These are phyloP conservation scores for Oxyria digyna DNA, from an alignment of 148 eudicot species.

Conservation along the genomic window DNA sequence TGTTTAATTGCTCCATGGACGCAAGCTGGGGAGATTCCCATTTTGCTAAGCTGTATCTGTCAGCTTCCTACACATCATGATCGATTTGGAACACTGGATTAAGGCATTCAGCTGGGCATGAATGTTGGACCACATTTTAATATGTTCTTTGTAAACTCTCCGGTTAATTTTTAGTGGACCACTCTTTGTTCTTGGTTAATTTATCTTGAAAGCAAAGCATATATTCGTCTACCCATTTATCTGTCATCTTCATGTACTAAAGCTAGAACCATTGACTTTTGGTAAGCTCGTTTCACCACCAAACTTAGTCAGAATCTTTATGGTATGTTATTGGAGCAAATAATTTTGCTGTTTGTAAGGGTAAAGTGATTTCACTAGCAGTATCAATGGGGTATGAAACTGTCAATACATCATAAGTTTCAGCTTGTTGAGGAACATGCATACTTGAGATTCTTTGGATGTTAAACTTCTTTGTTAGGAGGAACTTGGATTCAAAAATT, in stretches of 20 bases:
- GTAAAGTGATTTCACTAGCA: not conserved
- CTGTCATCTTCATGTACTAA: not conserved
- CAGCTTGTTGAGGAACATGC: not conserved
- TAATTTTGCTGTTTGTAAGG: not conserved
- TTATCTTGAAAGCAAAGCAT: not conserved
- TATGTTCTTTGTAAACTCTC: not conserved
- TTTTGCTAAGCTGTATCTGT: not conserved
- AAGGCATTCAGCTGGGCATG: not conserved
- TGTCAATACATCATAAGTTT: not conserved
- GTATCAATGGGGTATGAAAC: not conserved
- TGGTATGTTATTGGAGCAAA: not conserved
- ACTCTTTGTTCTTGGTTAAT: not conserved
- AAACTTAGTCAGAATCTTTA: not conserved
- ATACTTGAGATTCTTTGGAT: not conserved
- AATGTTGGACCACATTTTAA: not conserved
- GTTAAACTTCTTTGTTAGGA: not conserved
- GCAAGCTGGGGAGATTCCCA: not conserved
- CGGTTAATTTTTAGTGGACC: not conserved
- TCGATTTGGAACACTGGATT: not conserved
- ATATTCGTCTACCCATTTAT: not conserved
- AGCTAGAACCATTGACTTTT: not conserved
- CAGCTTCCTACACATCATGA: not conserved
- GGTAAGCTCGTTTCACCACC: not conserved
- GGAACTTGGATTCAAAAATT: not conserved
- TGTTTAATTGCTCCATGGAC: not conserved